Base-by-base conservation (phyloP, 2,329 filamentous ascomycete genomes). In the Aspergillus neotritici region DNA sequence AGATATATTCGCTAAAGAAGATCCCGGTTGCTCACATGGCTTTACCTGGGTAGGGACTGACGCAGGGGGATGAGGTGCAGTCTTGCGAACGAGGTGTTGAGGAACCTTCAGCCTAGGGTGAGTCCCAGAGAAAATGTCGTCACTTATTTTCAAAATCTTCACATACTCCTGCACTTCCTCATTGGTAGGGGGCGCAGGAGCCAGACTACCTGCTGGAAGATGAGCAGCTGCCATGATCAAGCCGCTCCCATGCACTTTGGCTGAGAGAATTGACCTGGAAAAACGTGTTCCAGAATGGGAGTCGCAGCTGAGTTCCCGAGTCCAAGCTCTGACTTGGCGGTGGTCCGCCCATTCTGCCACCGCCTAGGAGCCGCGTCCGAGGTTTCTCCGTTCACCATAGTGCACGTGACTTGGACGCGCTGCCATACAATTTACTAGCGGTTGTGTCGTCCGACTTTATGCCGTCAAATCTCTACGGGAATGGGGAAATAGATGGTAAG, bases 71-170 rank as follows among this genome's bases (percentile, higher is more conserved):
- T 62, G 65, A 43, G 59, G 55, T 43, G 55, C 58, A 21, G 62
- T 47, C 50, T 66, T 69, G 61, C 67, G 68, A 56, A 72, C 58
- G 56, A 76, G 73, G 64, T 75, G 70, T 54, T 73, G 64, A 53
- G 78, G 75, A 49, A 82, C 72, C 58, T 75, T 79, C 61, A 82
- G 72, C 56, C 73, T 74, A 52, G 78, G 75, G 60, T 74, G 71
- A 57, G 77, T 81, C 61, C 90, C 89, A 64, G 86, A 80, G 62
- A 93, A 74, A 56, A 97, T 78, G 55, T 82, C 76, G 72, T 95
- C 86, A 67, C 83, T 84, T 66, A 97, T 82, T 55, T 76, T 79
- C 60, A 94, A 65, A 58, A 97, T 86, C 69, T 84, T 87, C 61
- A 84, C 79, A 72, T 88, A 93, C 67, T 90, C 80, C 57, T 74